Evolutionary conservation across 352 stramenopile genomes (phyloP), one percentile per base, ranked within the genome.

Genomic region (Globisporangium okanoganense): DNA sequence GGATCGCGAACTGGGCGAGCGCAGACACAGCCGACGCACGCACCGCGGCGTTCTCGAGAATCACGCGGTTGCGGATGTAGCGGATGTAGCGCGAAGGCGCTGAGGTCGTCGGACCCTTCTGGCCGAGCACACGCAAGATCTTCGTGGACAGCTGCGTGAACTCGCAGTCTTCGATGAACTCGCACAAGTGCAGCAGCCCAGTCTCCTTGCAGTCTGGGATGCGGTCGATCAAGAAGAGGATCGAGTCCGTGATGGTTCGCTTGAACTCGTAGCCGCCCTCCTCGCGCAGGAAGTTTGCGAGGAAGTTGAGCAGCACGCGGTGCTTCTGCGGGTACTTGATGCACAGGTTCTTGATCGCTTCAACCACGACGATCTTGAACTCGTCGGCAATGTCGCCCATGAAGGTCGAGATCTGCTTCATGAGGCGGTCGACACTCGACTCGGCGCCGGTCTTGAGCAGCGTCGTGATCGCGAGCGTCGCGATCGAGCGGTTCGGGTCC

Each of bases 1-100:
- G 76, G 44, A 97, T 96, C 5, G 94, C 97, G 80, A 99, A 99
- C 65, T 99, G 96, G 18, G 92, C 85, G 6, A 99, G 82, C 22
- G 97, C 93, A 20, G 89, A 94, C 50, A 99, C 93, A 3, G 98
- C 97, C 12, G 98, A 98, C 10, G 98, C 97, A 49, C 98, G 87
- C 48, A 99, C 94, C 12, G 90, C 78, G 0, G 97, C 90, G 71
- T 99, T 99, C 73, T 99, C 98, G 25, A 99, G 75, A 72, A 99
- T 99, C 48, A 99, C 88, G 47, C 97, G 94, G 84, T 99, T 99
- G 76, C 99, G 99, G 55, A 99, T 98, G 74, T 99, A 99, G 54
- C 97, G 95, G 68, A 99, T 99, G 92, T 99, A 99, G 27, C 95
- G 85, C 10, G 95, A 93, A 3, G 97, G 97, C n/a, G 87, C 81